These are phyloP conservation scores for Arachnomyces sp. DNA, from an alignment of 2,329 filamentous ascomycete genomes.

Conservation along the genomic window DNA sequence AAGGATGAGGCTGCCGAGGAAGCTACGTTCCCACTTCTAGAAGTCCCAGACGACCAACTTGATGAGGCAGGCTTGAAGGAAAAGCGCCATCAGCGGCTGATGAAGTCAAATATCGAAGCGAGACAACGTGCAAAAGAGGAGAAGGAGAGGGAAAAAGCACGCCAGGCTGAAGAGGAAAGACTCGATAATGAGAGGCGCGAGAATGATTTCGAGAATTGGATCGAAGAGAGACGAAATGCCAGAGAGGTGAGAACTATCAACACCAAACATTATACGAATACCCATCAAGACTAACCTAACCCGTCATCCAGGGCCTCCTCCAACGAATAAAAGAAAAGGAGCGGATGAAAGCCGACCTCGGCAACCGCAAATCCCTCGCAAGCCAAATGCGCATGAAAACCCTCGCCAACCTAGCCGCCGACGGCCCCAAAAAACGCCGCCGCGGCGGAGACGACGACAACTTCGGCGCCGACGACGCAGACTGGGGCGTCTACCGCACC, in stretches of 20 bases:
- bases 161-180: constrained; percentile 72
- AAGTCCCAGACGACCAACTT: constrained; percentile 82
- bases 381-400: constrained; percentile 98
- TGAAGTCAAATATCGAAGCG: constrained; percentile 93
- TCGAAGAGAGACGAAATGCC: constrained; percentile 68
- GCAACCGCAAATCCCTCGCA: constrained; percentile 92
- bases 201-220: constrained; percentile 77
- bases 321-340: constrained; percentile 89
- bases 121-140: constrained; percentile 89
- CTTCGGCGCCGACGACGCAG: constrained; percentile 93
- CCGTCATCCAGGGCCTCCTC: constrained; percentile 52
- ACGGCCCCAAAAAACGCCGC: constrained; percentile 75
- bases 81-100: constrained; percentile 82
- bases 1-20: constrained; percentile 68
- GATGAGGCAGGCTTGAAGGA: constrained; percentile 86
- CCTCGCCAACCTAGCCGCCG: constrained; percentile 88
- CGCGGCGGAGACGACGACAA: constrained; percentile 86
- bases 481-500: constrained; percentile 94
- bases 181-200: constrained; percentile 75
- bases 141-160: constrained; percentile 84
- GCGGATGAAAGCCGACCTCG: constrained; percentile 83
- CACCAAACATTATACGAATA: too few species aligned
- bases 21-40: constrained; percentile 76
- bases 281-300: too few species aligned
- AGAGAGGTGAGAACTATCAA: constrained; percentile 48